These are phyloP conservation scores for Anthostomella pinea DNA, from an alignment of 2,329 filamentous ascomycete species.

Conservation along the genomic window DNA sequence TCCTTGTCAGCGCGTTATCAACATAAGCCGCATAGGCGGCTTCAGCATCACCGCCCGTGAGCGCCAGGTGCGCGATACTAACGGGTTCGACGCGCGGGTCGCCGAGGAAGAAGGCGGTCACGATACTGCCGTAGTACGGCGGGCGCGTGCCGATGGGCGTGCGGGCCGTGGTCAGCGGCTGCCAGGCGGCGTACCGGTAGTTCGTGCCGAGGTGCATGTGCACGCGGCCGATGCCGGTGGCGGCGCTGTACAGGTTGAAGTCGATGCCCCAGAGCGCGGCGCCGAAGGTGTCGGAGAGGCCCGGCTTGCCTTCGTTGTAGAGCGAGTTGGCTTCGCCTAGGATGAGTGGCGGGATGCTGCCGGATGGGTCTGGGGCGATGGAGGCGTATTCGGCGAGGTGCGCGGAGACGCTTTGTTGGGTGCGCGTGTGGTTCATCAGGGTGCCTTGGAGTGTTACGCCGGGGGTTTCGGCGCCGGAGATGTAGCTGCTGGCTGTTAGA, in stretches of 20 bases:
- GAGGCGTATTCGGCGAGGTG: conserved; percentile 46
- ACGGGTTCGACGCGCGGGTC: conserved; percentile 35
- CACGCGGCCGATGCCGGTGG: conserved; percentile 52
- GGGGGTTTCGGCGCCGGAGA: conserved; percentile 55
- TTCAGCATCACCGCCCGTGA: conserved; percentile 42
- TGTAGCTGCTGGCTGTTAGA: conserved; percentile 47
- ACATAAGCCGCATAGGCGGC: conserved; percentile 57
- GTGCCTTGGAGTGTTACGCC: conserved; percentile 62
- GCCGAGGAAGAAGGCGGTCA: conserved; percentile 55
- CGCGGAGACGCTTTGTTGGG: conserved; percentile 43
- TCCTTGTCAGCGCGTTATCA: conserved; percentile 39
- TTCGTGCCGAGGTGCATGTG: conserved; percentile 65
- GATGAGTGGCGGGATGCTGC: conserved; percentile 54
- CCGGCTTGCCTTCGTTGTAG: conserved; percentile 59
- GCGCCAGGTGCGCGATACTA: conserved; percentile 41
- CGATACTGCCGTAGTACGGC: conserved; percentile 62
- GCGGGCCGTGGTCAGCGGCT: conserved; percentile 51
- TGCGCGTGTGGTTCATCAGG: conserved; percentile 61
- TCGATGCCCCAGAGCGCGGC: conserved; percentile 64
- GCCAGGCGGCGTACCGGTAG: conserved; percentile 61
- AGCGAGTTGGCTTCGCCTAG: conserved; percentile 62
- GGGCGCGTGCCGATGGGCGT: conserved; percentile 56
- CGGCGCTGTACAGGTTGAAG: conserved; percentile 58
- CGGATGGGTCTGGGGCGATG: conserved; percentile 33
- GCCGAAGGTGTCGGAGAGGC: conserved; percentile 62